These are phyloP conservation scores for Anthracocystis setariae DNA, from an alignment of 1,284 basidiomycete genomes.

Conservation along the genomic window DNA sequence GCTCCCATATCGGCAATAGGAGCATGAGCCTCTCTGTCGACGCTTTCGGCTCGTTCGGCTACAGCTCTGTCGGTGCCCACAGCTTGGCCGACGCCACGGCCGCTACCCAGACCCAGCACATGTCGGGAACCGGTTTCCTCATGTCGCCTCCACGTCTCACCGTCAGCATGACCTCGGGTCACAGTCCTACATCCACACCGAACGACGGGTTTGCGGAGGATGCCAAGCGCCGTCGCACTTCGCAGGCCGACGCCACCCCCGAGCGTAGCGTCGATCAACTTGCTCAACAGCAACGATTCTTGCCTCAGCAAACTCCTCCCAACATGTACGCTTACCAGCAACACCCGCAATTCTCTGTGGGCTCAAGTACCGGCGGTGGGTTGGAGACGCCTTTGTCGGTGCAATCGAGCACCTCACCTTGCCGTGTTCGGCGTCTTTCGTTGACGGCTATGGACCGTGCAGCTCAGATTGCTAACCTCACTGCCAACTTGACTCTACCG, in stretches of 20 bases:
- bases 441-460: conserved; percentile 36
- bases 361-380: conserved; percentile 39
- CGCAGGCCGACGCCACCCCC: conserved; percentile 36
- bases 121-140: conserved; percentile 50
- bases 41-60: conserved; percentile 16
- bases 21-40: conserved; percentile 49
- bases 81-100: conserved; percentile 13
- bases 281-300: conserved; percentile 27
- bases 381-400: conserved; percentile 48
- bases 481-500: conserved; percentile 48
- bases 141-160: conserved; percentile 62
- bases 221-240: conserved; percentile 52
- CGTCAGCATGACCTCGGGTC: conserved; percentile 49
- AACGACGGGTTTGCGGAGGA: conserved; percentile 37
- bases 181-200: conserved; percentile 21
- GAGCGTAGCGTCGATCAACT: conserved; percentile 32
- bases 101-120: conserved; percentile 10
- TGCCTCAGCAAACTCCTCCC: conserved; percentile 53
- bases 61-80: conserved; percentile 15
- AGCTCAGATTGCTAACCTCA: conserved; percentile 49
- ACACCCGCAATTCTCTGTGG: conserved; percentile 44
- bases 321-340: conserved; percentile 49
- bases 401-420: conserved; percentile 38
- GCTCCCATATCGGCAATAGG: conserved; percentile 16
- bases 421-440: conserved; percentile 36